Evolutionary conservation across 805 yeast genomes (phyloP), one percentile per base, ranked within the genome.

Genomic region (Lipomyces anomalus): DNA sequence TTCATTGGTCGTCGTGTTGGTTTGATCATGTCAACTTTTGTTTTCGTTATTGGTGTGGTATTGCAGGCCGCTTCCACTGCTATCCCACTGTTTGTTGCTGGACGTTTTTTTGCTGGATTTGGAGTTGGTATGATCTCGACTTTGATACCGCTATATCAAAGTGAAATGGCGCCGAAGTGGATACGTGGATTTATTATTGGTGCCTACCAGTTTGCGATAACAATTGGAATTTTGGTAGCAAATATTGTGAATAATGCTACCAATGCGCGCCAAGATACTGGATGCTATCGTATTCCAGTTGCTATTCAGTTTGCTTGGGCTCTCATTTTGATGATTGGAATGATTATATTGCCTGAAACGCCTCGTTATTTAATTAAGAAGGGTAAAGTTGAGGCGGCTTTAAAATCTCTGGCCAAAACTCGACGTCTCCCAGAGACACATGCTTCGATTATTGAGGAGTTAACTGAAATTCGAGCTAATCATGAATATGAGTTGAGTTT

Each of bases 221-320:
- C 90, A 4, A 73, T 85, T 70, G 92, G 92, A 44, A 67, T 84
- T 38, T 63, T 84, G 45, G 61, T 83, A 28, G 88, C 52, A 48
- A 80, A 79, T 40, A 65, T 85, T 24, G 48, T 52, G 35, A 43
- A 57, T 48, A 43, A 59, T 28, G 56, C 53, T 6, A 53, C 57
- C 37, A 39, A 48, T 17, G 46, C 51, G 29, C 44, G 47, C 75
- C 82, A 22, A 92, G 90, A 1, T 81, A 3, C 82, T 83, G 1
- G 82, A 84, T 30, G 95, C 90, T 86, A 83, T 74, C 70, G 86
- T 53, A 74, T 85, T 29, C 95, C 95, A 5, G 73, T 83, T 55
- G 87, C 80, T 16, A 57, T 84, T 32, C 89, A 84, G 65, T 74
- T 83, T 57, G 55, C 76, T 4, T 85, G 88, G 81, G 79, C 86